Percentiles rank a stretch among this genome's conserved stretches.
These are phyloP conservation scores for Candida peoriensis DNA, from an alignment of 805 yeast species.

Conservation along the genomic window DNA sequence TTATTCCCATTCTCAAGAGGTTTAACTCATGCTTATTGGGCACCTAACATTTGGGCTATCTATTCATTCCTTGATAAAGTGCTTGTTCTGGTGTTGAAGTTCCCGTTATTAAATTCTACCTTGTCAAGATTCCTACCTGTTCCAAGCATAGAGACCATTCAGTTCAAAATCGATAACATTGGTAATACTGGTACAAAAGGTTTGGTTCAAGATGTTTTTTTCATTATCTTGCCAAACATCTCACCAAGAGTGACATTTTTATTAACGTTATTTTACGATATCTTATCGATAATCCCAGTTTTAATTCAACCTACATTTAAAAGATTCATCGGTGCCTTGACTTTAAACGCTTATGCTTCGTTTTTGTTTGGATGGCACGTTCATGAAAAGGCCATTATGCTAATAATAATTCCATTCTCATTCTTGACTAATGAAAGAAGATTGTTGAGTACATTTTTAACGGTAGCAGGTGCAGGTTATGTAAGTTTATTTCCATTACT, in stretches of 20 bases:
- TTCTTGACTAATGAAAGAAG: conserved; percentile 70
- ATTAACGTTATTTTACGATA: conserved; percentile 79
- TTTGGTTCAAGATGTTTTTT: conserved; percentile 84
- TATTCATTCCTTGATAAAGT: conserved; percentile 80
- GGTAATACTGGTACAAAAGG: conserved; percentile 67
- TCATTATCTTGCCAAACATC: conserved; percentile 74
- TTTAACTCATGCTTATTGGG: conserved; percentile 97
- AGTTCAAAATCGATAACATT: conserved; percentile 26
- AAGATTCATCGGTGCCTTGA: conserved; percentile 77
- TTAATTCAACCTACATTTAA: conserved; percentile 67
- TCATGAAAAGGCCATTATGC: conserved; percentile 93
- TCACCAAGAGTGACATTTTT: conserved; percentile 73
- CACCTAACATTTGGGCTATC: conserved; percentile 95
- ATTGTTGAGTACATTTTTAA: conserved; percentile 63
- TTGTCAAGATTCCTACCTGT: conserved; percentile 31
- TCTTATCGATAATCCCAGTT: conserved; percentile 68
- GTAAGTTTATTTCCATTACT: conserved; percentile 85
- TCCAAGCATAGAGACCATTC: conserved; percentile 27
- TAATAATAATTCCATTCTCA: conserved; percentile 83
- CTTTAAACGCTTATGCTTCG: conserved; percentile 87
- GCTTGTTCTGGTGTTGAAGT: conserved; percentile 41
- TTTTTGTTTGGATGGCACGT: conserved; percentile 98
- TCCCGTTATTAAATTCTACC: conserved; percentile 34
- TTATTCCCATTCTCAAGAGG: conserved; percentile 94
- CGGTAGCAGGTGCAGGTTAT: conserved; percentile 75